These are phyloP conservation scores for Eimeria tenella DNA, from an alignment of 169 alveolate genomes.

Conservation along the genomic window DNA sequence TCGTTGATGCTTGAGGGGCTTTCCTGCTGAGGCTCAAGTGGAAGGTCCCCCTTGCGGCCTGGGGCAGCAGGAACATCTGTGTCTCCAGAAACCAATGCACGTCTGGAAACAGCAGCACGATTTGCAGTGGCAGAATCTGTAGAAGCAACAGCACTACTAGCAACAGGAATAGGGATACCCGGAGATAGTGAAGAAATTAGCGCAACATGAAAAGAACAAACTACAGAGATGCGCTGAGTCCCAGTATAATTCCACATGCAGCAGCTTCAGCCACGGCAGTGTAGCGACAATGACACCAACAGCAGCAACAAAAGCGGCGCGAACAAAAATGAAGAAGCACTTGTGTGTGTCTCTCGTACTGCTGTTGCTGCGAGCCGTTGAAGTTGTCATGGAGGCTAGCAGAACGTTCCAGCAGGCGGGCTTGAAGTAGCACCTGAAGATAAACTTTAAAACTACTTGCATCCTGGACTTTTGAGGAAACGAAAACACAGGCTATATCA, in stretches of 20 bases:
- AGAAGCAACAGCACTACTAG: too few relatives aligned
- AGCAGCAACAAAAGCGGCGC: not conserved
- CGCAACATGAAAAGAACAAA: too few relatives aligned
- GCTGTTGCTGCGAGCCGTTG: not conserved
- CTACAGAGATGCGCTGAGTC: not conserved
- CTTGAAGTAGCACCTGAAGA: constrained; percentile 3
- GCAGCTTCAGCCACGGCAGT: constrained; percentile 9
- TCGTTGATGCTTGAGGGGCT: not conserved
- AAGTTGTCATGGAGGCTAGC: not conserved
- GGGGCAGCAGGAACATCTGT: not conserved
- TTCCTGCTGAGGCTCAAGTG: too few relatives aligned
- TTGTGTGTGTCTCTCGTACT: not conserved
- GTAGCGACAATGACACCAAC: not conserved
- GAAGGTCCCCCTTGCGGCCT: not conserved
- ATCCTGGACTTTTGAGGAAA: too few relatives aligned
- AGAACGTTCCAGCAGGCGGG: not conserved
- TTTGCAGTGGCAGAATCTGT: too few relatives aligned
- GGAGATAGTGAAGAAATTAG: too few relatives aligned
- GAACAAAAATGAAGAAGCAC: not conserved
- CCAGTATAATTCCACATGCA: not conserved
- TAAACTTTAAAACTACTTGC: too few relatives aligned
- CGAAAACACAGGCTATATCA: too few relatives aligned
- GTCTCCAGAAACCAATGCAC: constrained; percentile 1
- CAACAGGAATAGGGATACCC: too few relatives aligned
- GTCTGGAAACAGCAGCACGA: not conserved